Evolutionary conservation across 2,329 filamentous ascomycete genomes (phyloP).

Genomic region (Colletotrichum eleusines): DNA sequence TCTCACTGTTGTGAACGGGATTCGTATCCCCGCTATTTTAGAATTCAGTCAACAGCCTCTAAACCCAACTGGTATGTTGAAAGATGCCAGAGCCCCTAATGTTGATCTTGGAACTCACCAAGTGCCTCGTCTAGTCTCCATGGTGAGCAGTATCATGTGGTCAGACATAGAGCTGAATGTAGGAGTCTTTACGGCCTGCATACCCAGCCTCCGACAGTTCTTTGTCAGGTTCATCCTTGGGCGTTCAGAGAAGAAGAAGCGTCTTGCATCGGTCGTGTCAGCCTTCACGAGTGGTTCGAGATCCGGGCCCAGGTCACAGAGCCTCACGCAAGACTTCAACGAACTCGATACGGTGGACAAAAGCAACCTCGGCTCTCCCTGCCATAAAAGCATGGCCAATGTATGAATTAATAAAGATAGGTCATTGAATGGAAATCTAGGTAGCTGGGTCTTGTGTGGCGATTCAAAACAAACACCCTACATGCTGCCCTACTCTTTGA

Average conservation of each 20-base stretch:
- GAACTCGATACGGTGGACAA: constrained; percentile 23
- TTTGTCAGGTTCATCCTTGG: constrained; percentile 31
- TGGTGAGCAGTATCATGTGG: constrained; percentile 31
- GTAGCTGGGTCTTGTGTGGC: no score
- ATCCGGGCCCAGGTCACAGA: neutral
- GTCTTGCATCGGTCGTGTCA: constrained; percentile 3
- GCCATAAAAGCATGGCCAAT: neutral
- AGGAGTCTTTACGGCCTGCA: constrained; percentile 29
- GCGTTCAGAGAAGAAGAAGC: constrained; percentile 29
- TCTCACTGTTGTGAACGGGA: constrained; percentile 18
- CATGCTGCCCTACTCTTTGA: neutral
- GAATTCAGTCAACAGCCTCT: constrained; percentile 16
- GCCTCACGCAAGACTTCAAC: neutral
- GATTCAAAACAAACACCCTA: neutral
- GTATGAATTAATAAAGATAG: neutral
- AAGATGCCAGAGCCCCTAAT: no score
- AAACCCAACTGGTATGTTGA: constrained; percentile 27
- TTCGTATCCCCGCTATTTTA: constrained; percentile 15
- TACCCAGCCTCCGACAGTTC: constrained; percentile 36
- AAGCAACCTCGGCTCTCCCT: neutral
- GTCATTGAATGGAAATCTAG: no score
- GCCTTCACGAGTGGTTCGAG: neutral
- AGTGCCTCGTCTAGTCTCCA: neutral
- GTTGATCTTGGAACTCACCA: neutral
- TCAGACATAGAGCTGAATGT: constrained; percentile 30